Evolutionary conservation across 768 basidiomycete genomes (phyloP).

Genomic region (Calocera cornea): DNA sequence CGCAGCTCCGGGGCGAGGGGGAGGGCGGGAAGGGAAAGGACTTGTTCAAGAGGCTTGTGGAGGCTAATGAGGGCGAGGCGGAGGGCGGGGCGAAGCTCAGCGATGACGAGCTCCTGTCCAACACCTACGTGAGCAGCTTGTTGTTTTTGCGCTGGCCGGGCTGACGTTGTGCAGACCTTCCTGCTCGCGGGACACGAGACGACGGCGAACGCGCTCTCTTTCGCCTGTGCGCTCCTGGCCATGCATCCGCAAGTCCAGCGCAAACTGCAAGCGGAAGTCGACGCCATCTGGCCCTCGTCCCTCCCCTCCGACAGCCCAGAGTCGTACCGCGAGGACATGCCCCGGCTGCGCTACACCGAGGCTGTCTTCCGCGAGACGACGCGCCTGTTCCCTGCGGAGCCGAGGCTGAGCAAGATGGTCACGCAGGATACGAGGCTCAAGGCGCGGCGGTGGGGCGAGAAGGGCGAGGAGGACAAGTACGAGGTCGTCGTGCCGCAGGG

Average conservation of each 20-base stretch:
- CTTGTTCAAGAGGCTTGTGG: slow-evolving; percentile 34
- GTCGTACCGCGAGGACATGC: background rate
- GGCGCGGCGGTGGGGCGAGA: background rate
- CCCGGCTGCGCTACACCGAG: background rate
- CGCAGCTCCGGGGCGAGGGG: slow-evolving; percentile 14
- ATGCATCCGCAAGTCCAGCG: background rate
- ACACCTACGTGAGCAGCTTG: slow-evolving; percentile 32
- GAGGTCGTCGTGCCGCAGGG: slow-evolving; percentile 29
- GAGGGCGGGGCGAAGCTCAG: slow-evolving; percentile 24
- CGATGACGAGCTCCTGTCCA: slow-evolving; percentile 36
- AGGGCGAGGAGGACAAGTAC: background rate
- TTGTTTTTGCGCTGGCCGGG: background rate
- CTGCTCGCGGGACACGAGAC: slow-evolving; percentile 36
- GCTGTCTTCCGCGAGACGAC: slow-evolving; percentile 14
- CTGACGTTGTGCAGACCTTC: slow-evolving; percentile 25
- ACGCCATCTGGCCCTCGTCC: background rate
- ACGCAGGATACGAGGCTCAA: slow-evolving; percentile 11
- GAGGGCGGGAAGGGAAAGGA: slow-evolving; percentile 19
- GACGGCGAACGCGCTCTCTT: background rate
- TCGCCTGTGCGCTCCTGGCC: background rate
- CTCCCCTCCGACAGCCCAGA: background rate
- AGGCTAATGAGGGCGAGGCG: slow-evolving; percentile 31
- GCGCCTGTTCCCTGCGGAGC: slow-evolving; percentile 12
- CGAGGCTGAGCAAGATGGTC: slow-evolving; percentile 12
- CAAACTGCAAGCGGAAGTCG: background rate